phyloP scores from a whole-genome alignment of 257 asterid species.

The Nicotiana tabacum region DNA sequence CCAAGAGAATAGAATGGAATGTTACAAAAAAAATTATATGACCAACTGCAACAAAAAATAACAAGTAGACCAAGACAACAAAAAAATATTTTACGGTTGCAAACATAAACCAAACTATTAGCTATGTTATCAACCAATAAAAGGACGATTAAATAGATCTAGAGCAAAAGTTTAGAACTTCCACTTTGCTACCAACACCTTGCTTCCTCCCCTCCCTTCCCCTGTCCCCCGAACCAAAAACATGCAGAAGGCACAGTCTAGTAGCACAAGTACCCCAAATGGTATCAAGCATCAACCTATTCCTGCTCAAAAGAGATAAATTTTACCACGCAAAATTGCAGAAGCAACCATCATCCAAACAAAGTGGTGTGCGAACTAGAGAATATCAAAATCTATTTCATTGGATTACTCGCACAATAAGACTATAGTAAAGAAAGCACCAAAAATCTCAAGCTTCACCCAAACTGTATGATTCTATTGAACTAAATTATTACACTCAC shows the following conservation, averaged over 20 bases:
- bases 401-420: neutral
- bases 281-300: neutral
- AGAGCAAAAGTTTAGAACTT: neutral
- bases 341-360: neutral
- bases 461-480: neutral
- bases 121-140: neutral
- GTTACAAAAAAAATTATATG: too few species aligned
- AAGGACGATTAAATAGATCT: neutral
- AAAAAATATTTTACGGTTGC: too few species aligned
- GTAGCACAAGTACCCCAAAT: neutral
- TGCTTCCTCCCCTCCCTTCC: neutral
- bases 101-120: neutral
- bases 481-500: neutral
- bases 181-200: neutral
- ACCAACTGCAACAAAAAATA: too few species aligned
- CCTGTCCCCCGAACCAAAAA: neutral
- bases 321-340: neutral
- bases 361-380: neutral
- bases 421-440: neutral
- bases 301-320: neutral
- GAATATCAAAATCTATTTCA: neutral
- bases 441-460: neutral
- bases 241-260: neutral
- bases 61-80: too few species aligned
- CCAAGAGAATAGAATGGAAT: too few species aligned